A percentile compares a stretch with the other conserved stretches of the same genome.
Conservation (phyloP, 192 early-diverging fungal genomes). For the Backusella tuberculispora region DNA sequence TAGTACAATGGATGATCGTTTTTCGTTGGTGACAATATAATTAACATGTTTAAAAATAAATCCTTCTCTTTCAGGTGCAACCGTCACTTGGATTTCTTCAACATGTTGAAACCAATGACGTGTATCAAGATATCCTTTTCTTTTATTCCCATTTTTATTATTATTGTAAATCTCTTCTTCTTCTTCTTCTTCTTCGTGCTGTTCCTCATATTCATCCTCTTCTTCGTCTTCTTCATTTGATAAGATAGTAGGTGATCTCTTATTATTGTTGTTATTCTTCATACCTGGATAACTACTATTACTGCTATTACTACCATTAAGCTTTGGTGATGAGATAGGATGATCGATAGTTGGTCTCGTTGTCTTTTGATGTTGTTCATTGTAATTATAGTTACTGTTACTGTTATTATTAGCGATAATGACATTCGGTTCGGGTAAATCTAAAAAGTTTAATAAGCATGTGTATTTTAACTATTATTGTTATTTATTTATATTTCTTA, state of each 20-base stretch:
- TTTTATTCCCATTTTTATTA: neutral
- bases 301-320: slow-evolving; percentile 53
- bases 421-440: slow-evolving; percentile 14
- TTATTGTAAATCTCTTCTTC: neutral
- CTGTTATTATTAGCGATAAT: too few relatives aligned
- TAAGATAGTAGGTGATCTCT: neutral
- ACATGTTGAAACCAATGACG: slow-evolving; percentile 59
- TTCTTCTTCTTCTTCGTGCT: neutral
- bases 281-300: slow-evolving; percentile 47
- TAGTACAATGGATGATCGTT: slow-evolving; percentile 59
- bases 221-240: neutral
- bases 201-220: neutral
- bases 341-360: slow-evolving; percentile 46
- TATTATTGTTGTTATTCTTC: neutral
- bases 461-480: neutral
- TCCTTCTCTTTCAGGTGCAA: slow-evolving; percentile 56
- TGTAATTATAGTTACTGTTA: neutral
- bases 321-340: slow-evolving; percentile 36
- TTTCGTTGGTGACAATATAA: slow-evolving; percentile 82
- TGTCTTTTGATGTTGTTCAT: neutral
- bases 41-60: slow-evolving; percentile 85
- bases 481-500: slow-evolving; percentile 18
- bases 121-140: slow-evolving; percentile 38
- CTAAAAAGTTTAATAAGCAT: neutral
- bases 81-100: slow-evolving; percentile 59